Conservation (phyloP, 495 filamentous ascomycete genomes). For the Aspergillus sclerotioniger region DNA sequence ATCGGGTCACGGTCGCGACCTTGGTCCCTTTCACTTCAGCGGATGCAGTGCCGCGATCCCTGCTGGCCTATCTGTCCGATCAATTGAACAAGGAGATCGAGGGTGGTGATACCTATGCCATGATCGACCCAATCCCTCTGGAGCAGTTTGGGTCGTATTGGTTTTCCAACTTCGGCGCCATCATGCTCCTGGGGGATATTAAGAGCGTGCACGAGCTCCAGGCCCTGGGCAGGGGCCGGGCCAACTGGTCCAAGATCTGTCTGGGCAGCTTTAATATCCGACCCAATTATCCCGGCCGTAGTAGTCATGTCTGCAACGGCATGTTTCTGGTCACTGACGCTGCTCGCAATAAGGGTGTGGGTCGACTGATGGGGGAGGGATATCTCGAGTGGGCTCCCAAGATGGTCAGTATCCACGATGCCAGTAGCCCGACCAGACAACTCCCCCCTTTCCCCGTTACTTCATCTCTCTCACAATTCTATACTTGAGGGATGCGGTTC, state of each 20-base stretch:
- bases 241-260: constrained; percentile 82
- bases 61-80: constrained; percentile 77
- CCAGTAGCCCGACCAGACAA: neutral
- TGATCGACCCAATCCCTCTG: constrained; percentile 74
- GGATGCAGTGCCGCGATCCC: constrained; percentile 67
- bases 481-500: neutral
- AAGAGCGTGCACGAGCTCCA: constrained; percentile 60
- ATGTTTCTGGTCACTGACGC: constrained; percentile 92
- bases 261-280: constrained; percentile 96
- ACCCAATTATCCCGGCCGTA: constrained; percentile 95
- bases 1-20: constrained; percentile 86
- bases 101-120: constrained; percentile 93
- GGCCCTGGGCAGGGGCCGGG: constrained; percentile 51
- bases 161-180: constrained; percentile 91
- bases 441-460: neutral
- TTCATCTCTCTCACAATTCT: neutral
- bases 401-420: constrained; percentile 52
- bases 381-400: constrained; percentile 95
- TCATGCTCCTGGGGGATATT: constrained; percentile 88
- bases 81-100: constrained; percentile 94
- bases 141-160: constrained; percentile 83
- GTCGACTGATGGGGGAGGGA: constrained; percentile 87
- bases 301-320: constrained; percentile 94
- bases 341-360: constrained; percentile 85
- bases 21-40: constrained; percentile 81